Base-by-base conservation (phyloP, 2,329 filamentous ascomycete species). In the Orbilia brochopaga region DNA sequence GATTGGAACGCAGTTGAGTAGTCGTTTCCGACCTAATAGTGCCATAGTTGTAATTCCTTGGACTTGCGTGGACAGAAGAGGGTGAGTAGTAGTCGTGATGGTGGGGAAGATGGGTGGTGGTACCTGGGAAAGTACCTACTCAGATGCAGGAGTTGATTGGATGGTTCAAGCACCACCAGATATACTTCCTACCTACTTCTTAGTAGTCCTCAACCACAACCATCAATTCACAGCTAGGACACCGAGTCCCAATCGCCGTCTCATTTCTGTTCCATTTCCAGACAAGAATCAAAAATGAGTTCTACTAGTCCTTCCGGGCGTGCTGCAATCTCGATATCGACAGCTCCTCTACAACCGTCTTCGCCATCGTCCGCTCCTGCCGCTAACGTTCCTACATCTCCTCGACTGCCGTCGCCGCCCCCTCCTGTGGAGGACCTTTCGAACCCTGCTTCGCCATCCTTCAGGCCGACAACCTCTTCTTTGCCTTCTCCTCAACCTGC, bases 351-450 rank as follows among this genome's bases (percentile, higher is more conserved):
- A n/a, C 40, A 35, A 2, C 15, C 65, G 27, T 30, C 65, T 1
- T 42, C 50, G 23, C 50, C 50, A 53, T 53, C 24, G 17, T 3
- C 46, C 17, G 42, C 54, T 13, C 30, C 44, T 13, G n/a, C 35
- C 19, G 27, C 67, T 5, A 73, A 72, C 30, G 80, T 81, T 65
- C 88, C 90, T 74, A 93, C 87, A 80, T 97, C 92, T 53, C 93
- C 94, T 74, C 90, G 94, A 78, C 87, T 99, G 57, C 94, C 94
- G 69, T 97, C 92, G 80, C 94, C 94, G 72, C 94, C 94, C 67
- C 94, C 94, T 35, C 88, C 95, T 66, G 91, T 93, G 73, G 94
- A 99, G 81, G 94, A 96, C 75, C 93, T 97, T 81, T 88, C 96
- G 74, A 70, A 76, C 8, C 66, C 74, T 7, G 37, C 62, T n/a